Evolutionary conservation across 179 eudicot species (phyloP).

Genomic region (Vitellaria paradoxa): DNA sequence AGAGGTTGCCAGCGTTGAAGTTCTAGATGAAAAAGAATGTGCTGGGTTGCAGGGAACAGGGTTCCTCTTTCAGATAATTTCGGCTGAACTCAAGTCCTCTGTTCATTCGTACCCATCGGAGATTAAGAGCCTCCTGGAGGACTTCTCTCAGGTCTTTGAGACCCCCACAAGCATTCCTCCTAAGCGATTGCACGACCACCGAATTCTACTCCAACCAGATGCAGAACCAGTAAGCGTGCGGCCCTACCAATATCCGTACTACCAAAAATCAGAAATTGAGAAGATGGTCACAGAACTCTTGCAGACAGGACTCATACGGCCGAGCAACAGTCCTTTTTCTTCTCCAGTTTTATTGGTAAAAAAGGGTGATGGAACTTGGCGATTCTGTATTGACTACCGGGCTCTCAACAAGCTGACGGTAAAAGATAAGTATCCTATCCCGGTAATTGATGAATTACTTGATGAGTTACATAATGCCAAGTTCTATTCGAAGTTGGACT

Average conservation of each 20-base stretch:
- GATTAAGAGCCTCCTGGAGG: not conserved
- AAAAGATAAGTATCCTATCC: slow-evolving; percentile 3
- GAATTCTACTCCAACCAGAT: not conserved
- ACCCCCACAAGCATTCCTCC: slow-evolving; percentile 8
- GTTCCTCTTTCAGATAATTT: too few species aligned
- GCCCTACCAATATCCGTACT: slow-evolving; percentile 2
- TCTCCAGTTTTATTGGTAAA: not conserved
- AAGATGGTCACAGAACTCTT: not conserved
- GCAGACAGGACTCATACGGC: not conserved
- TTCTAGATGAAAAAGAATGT: too few species aligned
- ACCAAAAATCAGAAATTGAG: slow-evolving; percentile 4
- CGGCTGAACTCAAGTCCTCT: too few species aligned
- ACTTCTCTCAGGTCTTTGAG: not conserved
- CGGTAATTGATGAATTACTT: not conserved
- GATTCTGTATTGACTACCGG: slow-evolving; percentile 5
- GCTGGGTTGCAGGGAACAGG: too few species aligned
- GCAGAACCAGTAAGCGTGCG: not conserved
- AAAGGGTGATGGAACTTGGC: not conserved
- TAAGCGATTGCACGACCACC: not conserved
- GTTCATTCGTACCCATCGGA: not conserved
- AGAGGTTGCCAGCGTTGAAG: too few species aligned
- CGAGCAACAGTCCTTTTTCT: too few species aligned
- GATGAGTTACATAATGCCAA: slow-evolving; percentile 6
- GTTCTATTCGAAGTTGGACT: slow-evolving; percentile 16
- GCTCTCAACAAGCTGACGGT: not conserved